Conservation (phyloP, 2,329 filamentous ascomycete species). For the Beauveria brongniartii region DNA sequence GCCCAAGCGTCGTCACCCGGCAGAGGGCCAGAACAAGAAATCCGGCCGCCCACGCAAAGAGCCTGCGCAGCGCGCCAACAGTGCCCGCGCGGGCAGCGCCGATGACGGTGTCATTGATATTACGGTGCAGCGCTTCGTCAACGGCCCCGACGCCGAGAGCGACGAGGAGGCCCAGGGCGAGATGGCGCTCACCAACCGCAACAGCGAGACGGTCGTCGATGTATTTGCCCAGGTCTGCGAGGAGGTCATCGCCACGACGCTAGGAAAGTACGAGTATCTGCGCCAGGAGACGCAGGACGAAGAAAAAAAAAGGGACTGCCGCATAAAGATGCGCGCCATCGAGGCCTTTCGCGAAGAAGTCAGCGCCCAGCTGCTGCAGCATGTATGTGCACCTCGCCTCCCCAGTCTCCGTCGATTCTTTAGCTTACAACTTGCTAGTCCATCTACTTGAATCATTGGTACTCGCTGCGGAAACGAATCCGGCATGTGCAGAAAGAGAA, state of each 20-base stretch:
- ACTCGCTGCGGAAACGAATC: conserved; percentile 49
- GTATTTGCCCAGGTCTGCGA: conserved; percentile 54
- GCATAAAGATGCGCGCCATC: conserved; percentile 47
- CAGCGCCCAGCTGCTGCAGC: conserved; percentile 45
- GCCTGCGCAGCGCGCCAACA: background rate
- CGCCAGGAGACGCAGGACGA: conserved; percentile 31
- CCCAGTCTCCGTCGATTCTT: background rate
- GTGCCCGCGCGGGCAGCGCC: background rate
- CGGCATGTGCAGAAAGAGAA: conserved; percentile 50
- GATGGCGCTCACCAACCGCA: conserved; percentile 45
- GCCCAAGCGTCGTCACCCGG: conserved; percentile 1
- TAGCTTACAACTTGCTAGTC: conserved; percentile 28
- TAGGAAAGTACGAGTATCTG: conserved; percentile 39
- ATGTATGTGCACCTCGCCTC: conserved; percentile 35
- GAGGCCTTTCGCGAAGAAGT: conserved; percentile 53
- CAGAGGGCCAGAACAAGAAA: conserved; percentile 1
- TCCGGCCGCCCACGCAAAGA: conserved; percentile 15
- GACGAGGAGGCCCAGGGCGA: conserved; percentile 35
- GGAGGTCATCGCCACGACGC: conserved; percentile 46
- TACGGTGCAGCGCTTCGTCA: conserved; percentile 51
- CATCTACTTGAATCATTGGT: conserved; percentile 51
- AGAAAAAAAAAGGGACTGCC: conserved; percentile 43
- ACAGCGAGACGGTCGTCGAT: conserved; percentile 54
- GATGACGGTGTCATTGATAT: conserved; percentile 37
- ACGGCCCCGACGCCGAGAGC: conserved; percentile 34